phyloP scores from a whole-genome alignment of 345 rosid genomes.

The Microthlaspi erraticum region DNA sequence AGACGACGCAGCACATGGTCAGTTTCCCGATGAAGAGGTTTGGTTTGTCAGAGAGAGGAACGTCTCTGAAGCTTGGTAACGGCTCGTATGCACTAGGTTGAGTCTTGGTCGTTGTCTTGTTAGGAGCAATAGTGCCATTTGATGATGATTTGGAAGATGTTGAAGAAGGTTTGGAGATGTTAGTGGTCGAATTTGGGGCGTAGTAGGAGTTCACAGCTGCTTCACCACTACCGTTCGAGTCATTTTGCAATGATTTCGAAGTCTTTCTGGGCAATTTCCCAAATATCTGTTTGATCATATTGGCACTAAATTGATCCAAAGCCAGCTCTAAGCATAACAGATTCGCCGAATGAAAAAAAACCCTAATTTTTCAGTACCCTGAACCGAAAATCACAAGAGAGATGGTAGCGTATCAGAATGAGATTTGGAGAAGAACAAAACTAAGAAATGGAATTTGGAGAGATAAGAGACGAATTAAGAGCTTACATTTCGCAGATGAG shows the following conservation, averaged over 20 bases:
- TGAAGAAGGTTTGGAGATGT: constrained; percentile 38
- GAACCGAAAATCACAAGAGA: constrained; percentile 7
- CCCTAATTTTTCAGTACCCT: constrained; percentile 26
- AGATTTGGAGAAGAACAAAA: neutral
- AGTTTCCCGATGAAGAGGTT: constrained; percentile 63
- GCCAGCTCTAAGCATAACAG: constrained; percentile 33
- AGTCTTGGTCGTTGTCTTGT: constrained; percentile 42
- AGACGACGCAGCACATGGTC: constrained; percentile 65
- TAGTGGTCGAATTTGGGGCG: constrained; percentile 48
- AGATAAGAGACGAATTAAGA: neutral
- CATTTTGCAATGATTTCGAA: constrained; percentile 62
- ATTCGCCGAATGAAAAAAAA: constrained; percentile 25
- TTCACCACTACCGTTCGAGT: constrained; percentile 52
- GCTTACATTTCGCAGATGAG: constrained; percentile 38
- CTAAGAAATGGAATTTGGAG: neutral
- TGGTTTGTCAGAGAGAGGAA: constrained; percentile 70
- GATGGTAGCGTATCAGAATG: neutral
- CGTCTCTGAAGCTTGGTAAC: constrained; percentile 78
- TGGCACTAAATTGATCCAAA: neutral
- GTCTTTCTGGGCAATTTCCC: constrained; percentile 77
- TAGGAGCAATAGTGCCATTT: constrained; percentile 56
- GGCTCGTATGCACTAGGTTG: constrained; percentile 62
- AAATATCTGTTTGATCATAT: constrained; percentile 81
- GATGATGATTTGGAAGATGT: constrained; percentile 51
- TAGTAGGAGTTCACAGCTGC: constrained; percentile 50